Percentiles rank a stretch among this genome's conserved stretches.
These are phyloP conservation scores for Venturia pyrina DNA, from an alignment of 2,329 filamentous ascomycete species.

Conservation along the genomic window DNA sequence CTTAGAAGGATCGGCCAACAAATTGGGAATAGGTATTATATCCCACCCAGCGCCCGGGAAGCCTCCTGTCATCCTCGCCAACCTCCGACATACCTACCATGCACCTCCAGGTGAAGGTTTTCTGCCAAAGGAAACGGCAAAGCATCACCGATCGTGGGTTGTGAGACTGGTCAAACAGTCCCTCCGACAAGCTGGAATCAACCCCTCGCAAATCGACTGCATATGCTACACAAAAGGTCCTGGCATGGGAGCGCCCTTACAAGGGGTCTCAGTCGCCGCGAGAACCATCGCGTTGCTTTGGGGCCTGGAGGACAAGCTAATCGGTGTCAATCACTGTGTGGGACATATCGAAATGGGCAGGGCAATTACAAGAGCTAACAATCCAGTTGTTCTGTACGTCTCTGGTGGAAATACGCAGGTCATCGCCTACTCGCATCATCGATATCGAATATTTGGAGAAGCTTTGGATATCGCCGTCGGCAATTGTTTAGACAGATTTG, in stretches of 20 bases:
- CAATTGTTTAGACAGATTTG: slow-evolving; percentile 94
- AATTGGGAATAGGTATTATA: slow-evolving; percentile 89
- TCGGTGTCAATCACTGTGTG: slow-evolving; percentile 96
- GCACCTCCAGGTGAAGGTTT: slow-evolving; percentile 91
- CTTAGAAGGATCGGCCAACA: slow-evolving; percentile 93
- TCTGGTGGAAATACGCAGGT: slow-evolving; percentile 96
- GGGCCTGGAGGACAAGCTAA: slow-evolving; percentile 52
- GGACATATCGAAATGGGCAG: slow-evolving; percentile 99
- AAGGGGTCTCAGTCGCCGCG: slow-evolving; percentile 76
- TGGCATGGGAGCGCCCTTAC: slow-evolving; percentile 90
- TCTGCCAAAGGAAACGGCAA: slow-evolving; percentile 89
- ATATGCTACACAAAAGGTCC: slow-evolving; percentile 94
- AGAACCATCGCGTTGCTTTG: slow-evolving; percentile 75
- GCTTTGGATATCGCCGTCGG: slow-evolving; percentile 95
- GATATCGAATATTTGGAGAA: slow-evolving; percentile 97
- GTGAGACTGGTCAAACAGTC: slow-evolving; percentile 71
- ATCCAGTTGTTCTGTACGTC: slow-evolving; percentile 94
- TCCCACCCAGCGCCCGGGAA: slow-evolving; percentile 50
- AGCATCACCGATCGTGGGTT: slow-evolving; percentile 82
- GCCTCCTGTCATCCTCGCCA: slow-evolving; percentile 61
- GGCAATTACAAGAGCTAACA: slow-evolving; percentile 76
- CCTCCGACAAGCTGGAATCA: slow-evolving; percentile 53
- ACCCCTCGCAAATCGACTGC: slow-evolving; percentile 61
- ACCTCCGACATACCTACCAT: slow-evolving; percentile 87
- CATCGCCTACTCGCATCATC: slow-evolving; percentile 87